Evolutionary conservation across 768 basidiomycete genomes (phyloP).

Genomic region (Agrocybe praecox): DNA sequence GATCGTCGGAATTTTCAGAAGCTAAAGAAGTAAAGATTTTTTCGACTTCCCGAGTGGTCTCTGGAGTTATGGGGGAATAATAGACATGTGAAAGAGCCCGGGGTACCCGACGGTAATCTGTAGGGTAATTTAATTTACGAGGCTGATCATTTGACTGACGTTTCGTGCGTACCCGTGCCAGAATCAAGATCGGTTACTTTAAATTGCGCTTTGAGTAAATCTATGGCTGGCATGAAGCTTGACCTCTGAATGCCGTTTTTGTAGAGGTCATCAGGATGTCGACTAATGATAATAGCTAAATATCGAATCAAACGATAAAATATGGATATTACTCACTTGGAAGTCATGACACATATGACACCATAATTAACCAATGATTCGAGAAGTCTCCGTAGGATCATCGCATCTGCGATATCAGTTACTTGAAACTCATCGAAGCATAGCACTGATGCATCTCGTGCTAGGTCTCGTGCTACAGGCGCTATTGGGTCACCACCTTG

Average conservation of each 20-base stretch:
- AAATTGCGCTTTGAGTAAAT: conserved; percentile 86
- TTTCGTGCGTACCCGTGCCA: conserved; percentile 71
- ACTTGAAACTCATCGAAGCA: conserved; percentile 99
- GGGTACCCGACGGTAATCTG: conserved; percentile 94
- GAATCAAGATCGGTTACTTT: conserved; percentile 93
- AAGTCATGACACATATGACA: conserved; percentile 94
- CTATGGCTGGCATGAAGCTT: conserved; percentile 94
- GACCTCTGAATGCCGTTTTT: conserved; percentile 98
- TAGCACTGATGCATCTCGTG: conserved; percentile 79
- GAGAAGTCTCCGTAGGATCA: conserved; percentile 91
- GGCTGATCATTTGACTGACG: conserved; percentile 2
- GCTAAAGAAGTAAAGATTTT: conserved; percentile 84
- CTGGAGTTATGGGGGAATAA: conserved; percentile 74
- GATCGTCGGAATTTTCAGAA: conserved; percentile 52
- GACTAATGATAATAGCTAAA: conserved; percentile 49
- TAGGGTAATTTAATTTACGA: conserved; percentile 1
- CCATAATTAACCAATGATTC: conserved; percentile 87
- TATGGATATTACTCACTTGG: conserved; percentile 67
- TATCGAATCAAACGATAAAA: neutral
- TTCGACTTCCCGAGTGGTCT: conserved; percentile 68
- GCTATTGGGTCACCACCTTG: conserved; percentile 80
- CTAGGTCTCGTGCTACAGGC: conserved; percentile 86
- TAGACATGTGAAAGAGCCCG: conserved; percentile 94
- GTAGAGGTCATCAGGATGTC: conserved; percentile 96
- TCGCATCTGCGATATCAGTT: conserved; percentile 97